Evolutionary conservation across 306 rosid species (phyloP).

Genomic region (Begonia fuchsioides): DNA sequence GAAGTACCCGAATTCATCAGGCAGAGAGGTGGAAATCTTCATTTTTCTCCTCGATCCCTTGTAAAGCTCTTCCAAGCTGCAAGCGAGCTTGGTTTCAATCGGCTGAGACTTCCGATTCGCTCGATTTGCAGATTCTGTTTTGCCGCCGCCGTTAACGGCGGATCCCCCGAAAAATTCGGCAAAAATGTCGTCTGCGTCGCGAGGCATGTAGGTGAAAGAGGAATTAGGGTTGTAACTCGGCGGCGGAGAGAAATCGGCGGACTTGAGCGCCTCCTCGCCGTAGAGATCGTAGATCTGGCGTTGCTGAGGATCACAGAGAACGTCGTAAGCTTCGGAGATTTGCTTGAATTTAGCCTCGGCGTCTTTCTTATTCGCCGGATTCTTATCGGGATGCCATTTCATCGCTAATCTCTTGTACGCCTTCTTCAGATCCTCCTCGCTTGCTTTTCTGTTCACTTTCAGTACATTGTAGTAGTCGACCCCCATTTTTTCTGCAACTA

Average conservation of each 20-base stretch:
- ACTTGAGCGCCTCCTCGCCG: constrained; percentile 43
- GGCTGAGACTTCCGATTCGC: constrained; percentile 18
- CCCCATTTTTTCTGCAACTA: constrained; percentile 25
- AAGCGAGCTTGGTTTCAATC: constrained; percentile 33
- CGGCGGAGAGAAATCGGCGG: constrained; percentile 12
- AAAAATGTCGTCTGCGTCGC: constrained; percentile 30
- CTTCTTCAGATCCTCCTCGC: constrained; percentile 53
- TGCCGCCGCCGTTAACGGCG: constrained; percentile 9
- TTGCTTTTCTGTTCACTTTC: constrained; percentile 47
- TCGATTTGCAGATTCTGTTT: constrained; percentile 5
- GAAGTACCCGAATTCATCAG: constrained; percentile 51
- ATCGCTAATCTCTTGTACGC: constrained; percentile 51
- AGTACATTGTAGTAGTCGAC: constrained; percentile 62
- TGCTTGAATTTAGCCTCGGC: constrained; percentile 66
- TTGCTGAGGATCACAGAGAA: constrained; percentile 52
- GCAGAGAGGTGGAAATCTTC: constrained; percentile 37
- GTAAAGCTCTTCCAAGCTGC: constrained; percentile 67
- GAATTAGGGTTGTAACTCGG: not conserved
- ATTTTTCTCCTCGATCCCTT: constrained; percentile 48
- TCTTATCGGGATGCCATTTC: constrained; percentile 81
- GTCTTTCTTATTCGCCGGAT: constrained; percentile 30
- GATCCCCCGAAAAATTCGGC: constrained; percentile 24
- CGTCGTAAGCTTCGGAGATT: constrained; percentile 60
- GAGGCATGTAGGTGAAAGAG: constrained; percentile 14
- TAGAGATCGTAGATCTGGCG: constrained; percentile 74